A percentile compares a stretch with the other conserved stretches of the same genome.
These are phyloP conservation scores for Spencermartinsiella europaea DNA, from an alignment of 805 yeast species.

Conservation along the genomic window DNA sequence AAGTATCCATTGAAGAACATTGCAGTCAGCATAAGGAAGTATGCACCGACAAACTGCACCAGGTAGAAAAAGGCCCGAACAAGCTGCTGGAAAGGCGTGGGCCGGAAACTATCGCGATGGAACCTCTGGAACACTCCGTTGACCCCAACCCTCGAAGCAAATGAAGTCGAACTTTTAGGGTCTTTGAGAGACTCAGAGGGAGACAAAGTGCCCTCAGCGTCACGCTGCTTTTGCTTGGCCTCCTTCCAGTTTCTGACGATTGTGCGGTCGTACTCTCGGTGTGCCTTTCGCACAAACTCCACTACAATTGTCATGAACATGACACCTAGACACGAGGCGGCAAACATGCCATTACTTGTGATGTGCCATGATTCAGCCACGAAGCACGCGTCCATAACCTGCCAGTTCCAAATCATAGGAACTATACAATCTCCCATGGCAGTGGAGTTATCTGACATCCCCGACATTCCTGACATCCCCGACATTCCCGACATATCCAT, in stretches of 20 bases:
- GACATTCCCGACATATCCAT: conserved; percentile 12
- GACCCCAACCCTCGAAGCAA: background rate
- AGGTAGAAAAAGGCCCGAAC: conserved; percentile 47
- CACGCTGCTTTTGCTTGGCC: conserved; percentile 1
- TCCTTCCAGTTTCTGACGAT: conserved; percentile 22
- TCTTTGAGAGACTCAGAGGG: background rate
- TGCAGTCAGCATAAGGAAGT: conserved; percentile 63
- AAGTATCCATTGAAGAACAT: conserved; percentile 73
- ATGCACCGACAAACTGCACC: conserved; percentile 58
- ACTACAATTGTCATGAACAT: conserved; percentile 52
- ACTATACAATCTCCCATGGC: conserved; percentile 30
- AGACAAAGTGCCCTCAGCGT: conserved; percentile 2
- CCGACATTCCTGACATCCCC: conserved; percentile 8
- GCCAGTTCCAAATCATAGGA: conserved; percentile 70
- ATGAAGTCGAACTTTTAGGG: background rate
- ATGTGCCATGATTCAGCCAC: conserved; percentile 62
- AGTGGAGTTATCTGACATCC: conserved; percentile 6
- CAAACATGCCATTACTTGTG: conserved; percentile 53
- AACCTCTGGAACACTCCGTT: background rate
- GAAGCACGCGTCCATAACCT: conserved; percentile 61
- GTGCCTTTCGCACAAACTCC: conserved; percentile 52
- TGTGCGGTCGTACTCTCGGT: conserved; percentile 40
- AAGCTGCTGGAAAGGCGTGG: conserved; percentile 47
- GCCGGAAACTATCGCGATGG: conserved; percentile 25
- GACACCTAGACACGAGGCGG: conserved; percentile 71